Evolutionary conservation across 202 grass and related monocot genomes (phyloP).

Genomic region (Alloteropsis angusta): DNA sequence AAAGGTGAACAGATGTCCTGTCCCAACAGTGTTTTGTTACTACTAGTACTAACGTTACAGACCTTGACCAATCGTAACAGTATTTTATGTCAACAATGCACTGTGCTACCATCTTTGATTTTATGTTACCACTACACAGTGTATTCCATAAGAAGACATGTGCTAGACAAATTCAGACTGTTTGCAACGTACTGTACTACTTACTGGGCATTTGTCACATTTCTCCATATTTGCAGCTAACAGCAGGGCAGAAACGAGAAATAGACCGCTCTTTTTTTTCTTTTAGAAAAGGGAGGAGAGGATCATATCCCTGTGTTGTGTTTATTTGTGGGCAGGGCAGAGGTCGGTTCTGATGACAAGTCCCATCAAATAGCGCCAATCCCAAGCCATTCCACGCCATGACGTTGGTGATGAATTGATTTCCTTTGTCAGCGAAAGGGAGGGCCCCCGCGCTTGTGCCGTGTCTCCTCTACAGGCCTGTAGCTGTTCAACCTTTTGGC

Average conservation of each 20-base stretch:
- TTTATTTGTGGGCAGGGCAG: neutral
- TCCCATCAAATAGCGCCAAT: conserved; percentile 40
- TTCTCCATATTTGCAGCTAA: neutral
- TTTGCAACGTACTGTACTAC: neutral
- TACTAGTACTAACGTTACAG: neutral
- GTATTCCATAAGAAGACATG: neutral
- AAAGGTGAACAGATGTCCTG: neutral
- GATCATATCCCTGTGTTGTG: neutral
- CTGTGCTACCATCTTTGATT: neutral
- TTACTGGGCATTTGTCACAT: too few relatives aligned
- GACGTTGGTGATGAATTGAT: conserved; percentile 25
- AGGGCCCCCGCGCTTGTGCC: neutral
- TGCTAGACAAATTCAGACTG: neutral
- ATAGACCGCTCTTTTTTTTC: neutral
- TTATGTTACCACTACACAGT: neutral
- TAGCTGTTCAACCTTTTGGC: conserved; percentile 19
- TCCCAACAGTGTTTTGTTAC: neutral
- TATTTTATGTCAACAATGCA: neutral
- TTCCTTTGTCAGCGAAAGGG: conserved; percentile 19
- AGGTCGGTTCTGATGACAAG: conserved; percentile 37
- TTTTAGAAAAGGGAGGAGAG: neutral
- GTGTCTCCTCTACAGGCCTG: neutral
- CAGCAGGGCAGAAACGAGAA: neutral
- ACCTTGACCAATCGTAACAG: neutral
- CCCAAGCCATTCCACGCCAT: conserved; percentile 34